Base-by-base conservation (phyloP, 176 grass and related monocot genomes). In the Pontederia crassipes region DNA sequence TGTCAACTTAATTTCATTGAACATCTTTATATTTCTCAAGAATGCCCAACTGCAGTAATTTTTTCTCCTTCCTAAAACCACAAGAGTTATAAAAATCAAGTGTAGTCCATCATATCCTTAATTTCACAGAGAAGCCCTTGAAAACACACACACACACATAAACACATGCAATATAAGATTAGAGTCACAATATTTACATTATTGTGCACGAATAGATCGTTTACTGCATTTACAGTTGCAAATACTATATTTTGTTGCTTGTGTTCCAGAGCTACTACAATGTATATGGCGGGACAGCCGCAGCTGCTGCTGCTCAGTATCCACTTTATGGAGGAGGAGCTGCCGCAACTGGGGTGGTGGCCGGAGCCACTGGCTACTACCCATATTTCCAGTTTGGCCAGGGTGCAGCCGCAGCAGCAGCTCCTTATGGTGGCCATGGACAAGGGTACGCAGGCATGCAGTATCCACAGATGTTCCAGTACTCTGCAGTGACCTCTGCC, bases 211-310 rank as follows among this genome's bases (percentile, higher is more conserved):
- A 40, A 40, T 40, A 40, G 32, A 40, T 40, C 4, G 6, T 40
- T 40, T 40, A 40, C 32, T 40, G 32, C 32, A 40, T 40, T 40
- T 40, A 40, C 32, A 40, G 32, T 4, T 40, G 32, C 32, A 40
- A 4, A 4, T 40, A 40, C 32, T 40, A 40, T 40, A 40, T 0
- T 7, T 40, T 57, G 10, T 47, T 56, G 52, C 46, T 9, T 58
- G 32, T 14, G 56, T 45, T 46, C 67, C 64, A 70, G 67, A 70
- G 17, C 17, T 70, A 70, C 24, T 70, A 57, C 53, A 70, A 70
- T 46, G 12, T 57, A 5, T 57, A 70, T 48, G 54, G 67, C 11
- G 67, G 53, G n/a, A 54, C 35, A 47, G 11, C n/a, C 6, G n/a
- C 55, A 47, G 11, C n/a, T 12, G 32, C 32, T 40, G 32, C 32